Evolutionary conservation across 495 filamentous ascomycete genomes (phyloP).

Genomic region (Friedmanniomyces endolithicus): DNA sequence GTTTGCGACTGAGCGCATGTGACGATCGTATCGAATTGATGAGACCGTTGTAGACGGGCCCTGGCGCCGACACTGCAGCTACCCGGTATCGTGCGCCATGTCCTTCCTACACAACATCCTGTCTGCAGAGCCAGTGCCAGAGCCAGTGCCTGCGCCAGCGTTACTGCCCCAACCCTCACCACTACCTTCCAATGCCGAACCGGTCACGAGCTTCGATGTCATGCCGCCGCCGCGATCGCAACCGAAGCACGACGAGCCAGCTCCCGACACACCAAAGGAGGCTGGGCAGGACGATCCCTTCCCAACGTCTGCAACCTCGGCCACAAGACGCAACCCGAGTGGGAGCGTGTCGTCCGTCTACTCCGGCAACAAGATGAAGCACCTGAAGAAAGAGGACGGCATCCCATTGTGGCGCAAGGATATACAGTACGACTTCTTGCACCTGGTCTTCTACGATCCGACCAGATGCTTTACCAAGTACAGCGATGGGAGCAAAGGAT

Average conservation of each 20-base stretch:
- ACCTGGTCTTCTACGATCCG: conserved; percentile 78
- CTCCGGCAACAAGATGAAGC: conserved; percentile 84
- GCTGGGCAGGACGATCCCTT: conserved; percentile 32
- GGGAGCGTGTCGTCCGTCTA: conserved; percentile 56
- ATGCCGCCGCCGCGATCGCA: conserved; percentile 14
- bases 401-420: conserved; percentile 94
- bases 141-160: conserved; percentile 2
- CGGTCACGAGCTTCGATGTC: neutral
- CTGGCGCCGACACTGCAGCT: no score
- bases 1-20: no score
- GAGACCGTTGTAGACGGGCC: no score
- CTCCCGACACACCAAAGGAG: conserved; percentile 33
- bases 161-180: no score
- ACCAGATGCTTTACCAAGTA: conserved; percentile 76
- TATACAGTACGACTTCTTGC: conserved; percentile 93
- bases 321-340: conserved; percentile 53
- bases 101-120: conserved; percentile 25
- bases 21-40: no score
- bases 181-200: no score
- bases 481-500: conserved; percentile 55
- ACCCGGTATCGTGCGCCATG: neutral
- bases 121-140: conserved; percentile 22
- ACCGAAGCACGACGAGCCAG: conserved; percentile 23
- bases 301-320: conserved; percentile 43
- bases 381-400: conserved; percentile 95